phyloP scores from a whole-genome alignment of 257 asterid species.

The Petunia secreta region DNA sequence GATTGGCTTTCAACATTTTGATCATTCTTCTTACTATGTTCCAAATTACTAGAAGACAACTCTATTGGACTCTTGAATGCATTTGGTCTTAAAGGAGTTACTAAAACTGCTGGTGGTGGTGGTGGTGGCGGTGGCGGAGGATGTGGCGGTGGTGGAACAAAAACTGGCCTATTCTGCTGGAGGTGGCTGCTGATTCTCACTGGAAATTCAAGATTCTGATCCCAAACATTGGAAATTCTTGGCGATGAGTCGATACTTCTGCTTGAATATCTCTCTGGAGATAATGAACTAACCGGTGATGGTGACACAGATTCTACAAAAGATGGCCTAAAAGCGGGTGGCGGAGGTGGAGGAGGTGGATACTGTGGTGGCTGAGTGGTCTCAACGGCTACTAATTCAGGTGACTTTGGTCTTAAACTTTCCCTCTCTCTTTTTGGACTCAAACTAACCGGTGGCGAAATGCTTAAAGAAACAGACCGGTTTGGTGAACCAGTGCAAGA shows the following conservation, averaged over 20 bases:
- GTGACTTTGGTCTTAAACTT: constrained; percentile 30
- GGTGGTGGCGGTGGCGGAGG: constrained; percentile 29
- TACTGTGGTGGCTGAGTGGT: constrained; percentile 24
- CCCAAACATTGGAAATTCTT: constrained; percentile 22
- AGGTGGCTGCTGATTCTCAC: not conserved
- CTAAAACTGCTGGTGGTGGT: constrained; percentile 24
- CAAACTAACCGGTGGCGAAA: constrained; percentile 35
- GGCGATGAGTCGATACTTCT: constrained; percentile 27
- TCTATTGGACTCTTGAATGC: constrained; percentile 18
- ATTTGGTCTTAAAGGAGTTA: constrained; percentile 22
- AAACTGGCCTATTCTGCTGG: not conserved
- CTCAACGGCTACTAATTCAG: constrained; percentile 30
- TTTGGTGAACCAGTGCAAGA: constrained; percentile 32
- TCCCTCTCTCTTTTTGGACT: constrained; percentile 32
- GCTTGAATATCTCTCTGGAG: constrained; percentile 24
- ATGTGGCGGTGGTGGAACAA: constrained; percentile 18
- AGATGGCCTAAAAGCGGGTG: not conserved
- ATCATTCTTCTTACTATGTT: not conserved
- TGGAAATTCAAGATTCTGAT: constrained; percentile 19
- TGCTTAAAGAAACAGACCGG: constrained; percentile 32
- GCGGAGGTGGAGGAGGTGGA: constrained; percentile 22
- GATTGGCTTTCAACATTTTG: not conserved
- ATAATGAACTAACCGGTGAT: constrained; percentile 10
- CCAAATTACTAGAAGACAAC: constrained; percentile 22
- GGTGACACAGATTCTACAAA: constrained; percentile 16